These are phyloP conservation scores for Neurospora tetrasperma DNA, from an alignment of 495 filamentous ascomycete species.

Conservation along the genomic window DNA sequence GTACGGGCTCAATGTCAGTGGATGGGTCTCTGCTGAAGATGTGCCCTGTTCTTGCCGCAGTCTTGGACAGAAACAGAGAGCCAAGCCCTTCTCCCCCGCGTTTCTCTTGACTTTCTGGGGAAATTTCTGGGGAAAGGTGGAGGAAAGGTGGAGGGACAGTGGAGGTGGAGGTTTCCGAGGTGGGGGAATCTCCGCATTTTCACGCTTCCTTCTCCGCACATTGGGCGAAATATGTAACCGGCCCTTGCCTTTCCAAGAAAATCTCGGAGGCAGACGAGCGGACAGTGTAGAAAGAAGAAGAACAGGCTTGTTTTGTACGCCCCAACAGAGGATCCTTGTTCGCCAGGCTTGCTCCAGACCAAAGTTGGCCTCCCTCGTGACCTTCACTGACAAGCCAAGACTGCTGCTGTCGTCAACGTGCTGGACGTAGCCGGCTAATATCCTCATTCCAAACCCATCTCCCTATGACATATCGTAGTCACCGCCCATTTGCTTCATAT, in stretches of 20 bases:
- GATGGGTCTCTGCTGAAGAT: background rate
- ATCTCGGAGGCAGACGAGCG: background rate
- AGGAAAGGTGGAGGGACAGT: background rate
- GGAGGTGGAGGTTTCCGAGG: background rate
- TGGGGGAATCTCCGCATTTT: background rate
- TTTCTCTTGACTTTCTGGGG: background rate
- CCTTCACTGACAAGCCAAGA: background rate
- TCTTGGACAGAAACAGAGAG: background rate
- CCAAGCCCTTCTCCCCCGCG: background rate
- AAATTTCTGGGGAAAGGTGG: background rate
- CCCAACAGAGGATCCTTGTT: background rate
- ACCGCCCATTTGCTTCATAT: background rate
- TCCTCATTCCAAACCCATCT: background rate
- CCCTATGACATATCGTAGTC: background rate
- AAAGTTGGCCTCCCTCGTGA: background rate
- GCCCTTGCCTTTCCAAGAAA: background rate
- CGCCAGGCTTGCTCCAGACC: background rate
- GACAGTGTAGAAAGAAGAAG: background rate
- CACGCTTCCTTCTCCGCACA: background rate
- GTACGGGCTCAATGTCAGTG: background rate
- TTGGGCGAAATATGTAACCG: background rate
- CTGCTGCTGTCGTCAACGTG: background rate
- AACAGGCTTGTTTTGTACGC: background rate
- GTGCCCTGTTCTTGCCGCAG: too few species aligned
- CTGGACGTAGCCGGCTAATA: background rate